Conservation (phyloP, 495 filamentous ascomycete species). For the Hypoxylon crocopeplum region DNA sequence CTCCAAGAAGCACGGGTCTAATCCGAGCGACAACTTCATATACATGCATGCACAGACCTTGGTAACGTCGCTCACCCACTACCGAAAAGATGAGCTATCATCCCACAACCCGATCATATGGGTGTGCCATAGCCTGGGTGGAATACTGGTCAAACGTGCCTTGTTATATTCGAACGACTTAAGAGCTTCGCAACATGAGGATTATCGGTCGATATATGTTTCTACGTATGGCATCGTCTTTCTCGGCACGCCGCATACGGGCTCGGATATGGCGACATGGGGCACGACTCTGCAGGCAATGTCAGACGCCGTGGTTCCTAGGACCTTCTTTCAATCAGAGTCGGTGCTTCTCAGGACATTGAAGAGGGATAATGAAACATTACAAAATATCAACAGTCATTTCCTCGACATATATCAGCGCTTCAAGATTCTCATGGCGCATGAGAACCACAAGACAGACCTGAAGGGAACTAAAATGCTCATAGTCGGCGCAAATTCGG, state of each 20-base stretch:
- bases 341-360: conserved; percentile 73
- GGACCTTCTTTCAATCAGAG: conserved; percentile 73
- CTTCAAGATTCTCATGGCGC: conserved; percentile 71
- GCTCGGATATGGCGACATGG: conserved; percentile 79
- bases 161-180: conserved; percentile 66
- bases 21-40: conserved; percentile 71
- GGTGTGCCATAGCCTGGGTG: conserved; percentile 83
- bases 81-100: conserved; percentile 61
- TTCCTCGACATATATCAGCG: conserved; percentile 76
- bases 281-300: conserved; percentile 76
- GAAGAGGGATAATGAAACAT: conserved; percentile 76
- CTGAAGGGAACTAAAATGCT: conserved; percentile 63
- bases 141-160: conserved; percentile 77
- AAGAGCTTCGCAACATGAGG: conserved; percentile 69
- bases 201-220: conserved; percentile 79
- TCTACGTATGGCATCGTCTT: conserved; percentile 88
- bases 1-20: conserved; percentile 50
- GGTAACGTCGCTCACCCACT: conserved; percentile 61
- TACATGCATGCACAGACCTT: conserved; percentile 87
- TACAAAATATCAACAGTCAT: conserved; percentile 80
- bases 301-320: conserved; percentile 72
- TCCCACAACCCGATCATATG: conserved; percentile 79
- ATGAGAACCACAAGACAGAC: conserved; percentile 73
- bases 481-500: conserved; percentile 79
- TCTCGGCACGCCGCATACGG: conserved; percentile 86